phyloP scores from a whole-genome alignment of 176 grass and related monocot genomes.

The Oryza officinalis region DNA sequence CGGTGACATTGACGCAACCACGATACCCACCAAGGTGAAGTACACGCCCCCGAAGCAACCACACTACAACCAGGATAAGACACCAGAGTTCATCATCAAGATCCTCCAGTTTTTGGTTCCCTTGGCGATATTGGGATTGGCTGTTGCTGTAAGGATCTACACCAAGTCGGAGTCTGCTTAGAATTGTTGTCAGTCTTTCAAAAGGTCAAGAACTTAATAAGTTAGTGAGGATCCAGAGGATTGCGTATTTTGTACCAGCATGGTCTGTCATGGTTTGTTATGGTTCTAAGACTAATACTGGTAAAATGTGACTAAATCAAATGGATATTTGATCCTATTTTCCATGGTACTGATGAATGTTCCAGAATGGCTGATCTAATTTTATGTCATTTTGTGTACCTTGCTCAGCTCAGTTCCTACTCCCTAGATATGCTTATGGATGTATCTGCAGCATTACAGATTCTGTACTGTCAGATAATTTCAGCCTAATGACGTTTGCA shows the following conservation, averaged over 20 bases:
- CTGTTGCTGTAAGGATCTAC: slow-evolving; percentile 77
- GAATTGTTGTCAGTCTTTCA: not conserved
- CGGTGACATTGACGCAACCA: slow-evolving; percentile 61
- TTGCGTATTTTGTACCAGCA: slow-evolving; percentile 32
- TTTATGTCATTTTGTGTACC: not conserved
- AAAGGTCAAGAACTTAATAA: slow-evolving; percentile 46
- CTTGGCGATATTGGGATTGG: slow-evolving; percentile 70
- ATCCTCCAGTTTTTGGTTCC: slow-evolving; percentile 92
- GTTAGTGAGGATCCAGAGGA: slow-evolving; percentile 33
- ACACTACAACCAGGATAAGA: slow-evolving; percentile 92
- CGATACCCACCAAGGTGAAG: slow-evolving; percentile 82
- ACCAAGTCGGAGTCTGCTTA: slow-evolving; percentile 70
- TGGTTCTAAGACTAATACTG: slow-evolving; percentile 13
- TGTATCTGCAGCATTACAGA: not conserved
- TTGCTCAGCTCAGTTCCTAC: not conserved
- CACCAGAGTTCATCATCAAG: slow-evolving; percentile 77
- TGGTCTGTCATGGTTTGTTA: slow-evolving; percentile 32
- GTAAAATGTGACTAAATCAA: slow-evolving; percentile 25
- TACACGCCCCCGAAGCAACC: slow-evolving; percentile 87
- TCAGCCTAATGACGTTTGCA: not conserved
- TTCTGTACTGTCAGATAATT: not conserved
- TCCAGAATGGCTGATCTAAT: not conserved
- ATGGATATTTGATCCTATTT: slow-evolving; percentile 26
- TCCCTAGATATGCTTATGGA: not conserved
- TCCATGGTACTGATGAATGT: not conserved